These are phyloP conservation scores for Saccharomycopsis vini DNA, from an alignment of 805 yeast genomes.

Conservation along the genomic window DNA sequence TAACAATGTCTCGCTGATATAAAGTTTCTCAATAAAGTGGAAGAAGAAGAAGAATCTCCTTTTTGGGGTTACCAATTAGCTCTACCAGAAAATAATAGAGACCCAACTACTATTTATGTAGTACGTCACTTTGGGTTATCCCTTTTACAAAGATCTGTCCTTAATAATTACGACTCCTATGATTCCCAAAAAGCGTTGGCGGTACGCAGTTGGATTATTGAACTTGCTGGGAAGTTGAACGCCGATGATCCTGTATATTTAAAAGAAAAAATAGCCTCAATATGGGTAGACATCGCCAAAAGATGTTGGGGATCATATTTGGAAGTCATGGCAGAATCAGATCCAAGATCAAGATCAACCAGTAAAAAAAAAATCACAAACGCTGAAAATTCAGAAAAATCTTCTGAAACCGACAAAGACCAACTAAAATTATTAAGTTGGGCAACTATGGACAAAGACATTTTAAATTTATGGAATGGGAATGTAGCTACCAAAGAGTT, in stretches of 20 bases:
- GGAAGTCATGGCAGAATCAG: constrained; percentile 20
- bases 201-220: constrained; percentile 77
- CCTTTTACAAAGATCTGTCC: constrained; percentile 64
- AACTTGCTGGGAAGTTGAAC: constrained; percentile 53
- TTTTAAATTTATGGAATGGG: constrained; percentile 66
- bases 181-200: constrained; percentile 50
- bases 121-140: constrained; percentile 89
- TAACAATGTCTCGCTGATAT: neutral
- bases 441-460: constrained; percentile 76
- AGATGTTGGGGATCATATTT: constrained; percentile 80
- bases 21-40: constrained; percentile 64
- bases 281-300: constrained; percentile 90
- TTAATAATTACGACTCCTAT: constrained; percentile 45
- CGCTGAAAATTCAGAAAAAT: neutral
- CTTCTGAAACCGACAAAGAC: constrained; percentile 24
- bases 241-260: constrained; percentile 79
- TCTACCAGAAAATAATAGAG: constrained; percentile 28
- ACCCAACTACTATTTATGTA: constrained; percentile 38
- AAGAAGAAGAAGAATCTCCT: constrained; percentile 75
- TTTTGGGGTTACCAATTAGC: constrained; percentile 88
- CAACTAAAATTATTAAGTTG: constrained; percentile 59
- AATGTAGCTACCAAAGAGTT: constrained; percentile 62
- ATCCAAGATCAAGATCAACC: neutral
- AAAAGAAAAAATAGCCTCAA: constrained; percentile 77
- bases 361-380: neutral